A percentile compares a stretch with the other conserved stretches of the same genome.
phyloP scores from a whole-genome alignment of 768 basidiomycete genomes.

The Hydnomerulius pinastri region DNA sequence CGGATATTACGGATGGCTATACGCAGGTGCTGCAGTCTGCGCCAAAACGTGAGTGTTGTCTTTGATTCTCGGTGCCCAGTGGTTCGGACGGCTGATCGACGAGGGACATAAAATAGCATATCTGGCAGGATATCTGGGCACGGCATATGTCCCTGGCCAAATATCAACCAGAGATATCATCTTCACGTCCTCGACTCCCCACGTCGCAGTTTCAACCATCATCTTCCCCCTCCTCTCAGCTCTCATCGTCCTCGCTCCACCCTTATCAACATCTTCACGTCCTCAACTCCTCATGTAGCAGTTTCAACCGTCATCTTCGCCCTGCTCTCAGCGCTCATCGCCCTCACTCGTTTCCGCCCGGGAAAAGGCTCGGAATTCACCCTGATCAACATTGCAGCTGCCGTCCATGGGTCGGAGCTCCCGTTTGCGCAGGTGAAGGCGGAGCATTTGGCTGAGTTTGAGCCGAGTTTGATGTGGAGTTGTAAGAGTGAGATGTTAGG shows the following conservation, averaged over 20 bases:
- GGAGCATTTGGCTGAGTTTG: not conserved
- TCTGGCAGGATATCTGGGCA: slow-evolving; percentile 24
- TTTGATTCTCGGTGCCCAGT: no score
- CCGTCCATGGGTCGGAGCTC: slow-evolving; percentile 26
- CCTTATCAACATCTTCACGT: not conserved
- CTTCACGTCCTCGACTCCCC: slow-evolving; percentile 29
- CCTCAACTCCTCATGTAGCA: no score
- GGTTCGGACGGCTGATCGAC: no score
- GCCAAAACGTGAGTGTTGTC: slow-evolving; percentile 14
- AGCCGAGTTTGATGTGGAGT: not conserved
- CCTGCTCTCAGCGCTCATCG: no score
- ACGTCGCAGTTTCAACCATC: slow-evolving; percentile 24
- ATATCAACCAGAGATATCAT: slow-evolving; percentile 20
- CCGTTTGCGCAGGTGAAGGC: slow-evolving; percentile 19
- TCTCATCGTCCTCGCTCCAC: slow-evolving; percentile 16
- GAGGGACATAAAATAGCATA: slow-evolving; percentile 14
- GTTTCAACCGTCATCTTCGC: no score
- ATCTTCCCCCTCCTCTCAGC: slow-evolving; percentile 24
- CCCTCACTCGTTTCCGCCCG: slow-evolving; percentile 24
- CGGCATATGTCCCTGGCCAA: slow-evolving; percentile 31
- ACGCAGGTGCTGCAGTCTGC: slow-evolving; percentile 20
- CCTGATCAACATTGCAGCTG: slow-evolving; percentile 21
- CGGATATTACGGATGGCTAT: slow-evolving; percentile 20
- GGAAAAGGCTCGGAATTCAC: slow-evolving; percentile 26
- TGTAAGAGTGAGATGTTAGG: not conserved